A percentile compares a stretch with the other conserved stretches of the same genome.
phyloP scores from a whole-genome alignment of 2,329 filamentous ascomycete species.

The Aspergillus unguis region DNA sequence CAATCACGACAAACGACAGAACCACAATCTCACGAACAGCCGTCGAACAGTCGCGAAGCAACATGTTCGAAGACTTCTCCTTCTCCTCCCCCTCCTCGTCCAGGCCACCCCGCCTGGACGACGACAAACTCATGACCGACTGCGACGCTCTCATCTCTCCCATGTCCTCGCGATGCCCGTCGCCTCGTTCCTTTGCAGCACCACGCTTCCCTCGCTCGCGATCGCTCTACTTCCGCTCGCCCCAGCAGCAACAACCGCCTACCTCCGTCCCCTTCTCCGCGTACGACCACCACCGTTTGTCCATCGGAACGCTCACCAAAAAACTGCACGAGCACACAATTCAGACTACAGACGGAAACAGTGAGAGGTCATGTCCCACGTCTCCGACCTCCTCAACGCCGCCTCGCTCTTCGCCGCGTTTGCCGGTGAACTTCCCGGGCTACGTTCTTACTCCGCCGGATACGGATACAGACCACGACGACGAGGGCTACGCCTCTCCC shows the following conservation, averaged over 20 bases:
- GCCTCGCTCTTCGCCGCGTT: conserved; percentile 9
- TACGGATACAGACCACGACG: conserved; percentile 39
- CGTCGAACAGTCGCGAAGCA: background rate
- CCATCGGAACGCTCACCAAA: conserved; percentile 39
- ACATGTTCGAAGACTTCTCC: conserved; percentile 45
- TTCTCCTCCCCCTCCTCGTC: conserved; percentile 38
- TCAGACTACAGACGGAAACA: conserved; percentile 18
- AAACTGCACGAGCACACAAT: conserved; percentile 42
- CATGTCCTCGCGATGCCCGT: conserved; percentile 42
- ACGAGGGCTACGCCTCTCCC: conserved; percentile 46
- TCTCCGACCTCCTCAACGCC: conserved; percentile 20
- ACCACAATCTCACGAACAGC: background rate
- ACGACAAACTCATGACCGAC: conserved; percentile 36
- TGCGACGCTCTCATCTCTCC: conserved; percentile 41
- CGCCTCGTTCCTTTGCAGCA: conserved; percentile 32
- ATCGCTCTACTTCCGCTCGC: conserved; percentile 33
- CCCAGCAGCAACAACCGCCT: conserved; percentile 29
- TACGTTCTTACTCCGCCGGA: conserved; percentile 38
- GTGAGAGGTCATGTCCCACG: conserved; percentile 10
- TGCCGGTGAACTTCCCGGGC: conserved; percentile 17
- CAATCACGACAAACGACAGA: background rate
- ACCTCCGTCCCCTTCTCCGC: conserved; percentile 45
- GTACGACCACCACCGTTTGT: conserved; percentile 39
- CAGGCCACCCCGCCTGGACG: conserved; percentile 29
- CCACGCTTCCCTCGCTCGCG: conserved; percentile 32